Evolutionary conservation across 495 filamentous ascomycete species (phyloP).

Genomic region (Penicillium coprophilum): DNA sequence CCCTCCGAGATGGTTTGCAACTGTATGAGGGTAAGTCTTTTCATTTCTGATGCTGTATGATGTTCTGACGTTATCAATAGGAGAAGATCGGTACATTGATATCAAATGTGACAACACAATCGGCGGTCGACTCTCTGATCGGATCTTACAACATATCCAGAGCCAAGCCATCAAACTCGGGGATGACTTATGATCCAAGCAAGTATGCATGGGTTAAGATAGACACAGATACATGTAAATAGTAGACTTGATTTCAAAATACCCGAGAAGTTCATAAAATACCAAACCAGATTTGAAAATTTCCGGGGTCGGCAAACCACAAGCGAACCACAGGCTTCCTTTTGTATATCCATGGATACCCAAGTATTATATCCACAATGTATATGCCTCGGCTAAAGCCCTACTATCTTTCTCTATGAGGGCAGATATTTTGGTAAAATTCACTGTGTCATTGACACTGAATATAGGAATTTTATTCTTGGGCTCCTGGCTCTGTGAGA

Average conservation of each 20-base stretch:
- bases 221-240: too few species aligned
- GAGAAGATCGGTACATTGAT: background rate
- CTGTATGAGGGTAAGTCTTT: background rate
- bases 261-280: background rate
- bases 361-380: background rate
- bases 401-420: background rate
- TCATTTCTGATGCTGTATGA: too few species aligned
- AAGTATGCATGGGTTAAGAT: too few species aligned
- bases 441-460: background rate
- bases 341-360: background rate
- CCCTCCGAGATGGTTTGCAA: constrained; percentile 9
- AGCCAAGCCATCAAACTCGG: background rate
- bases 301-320: background rate
- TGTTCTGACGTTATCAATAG: constrained; percentile 1
- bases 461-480: background rate
- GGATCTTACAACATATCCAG: background rate
- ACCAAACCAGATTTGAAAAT: background rate
- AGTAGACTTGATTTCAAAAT: background rate
- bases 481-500: background rate
- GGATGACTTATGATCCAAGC: background rate
- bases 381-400: background rate
- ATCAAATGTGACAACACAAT: constrained; percentile 2
- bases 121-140: background rate
- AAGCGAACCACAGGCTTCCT: background rate
- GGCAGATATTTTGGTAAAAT: background rate